These are phyloP conservation scores for Trypethelium eluteriae DNA, from an alignment of 495 filamentous ascomycete genomes.

Conservation along the genomic window DNA sequence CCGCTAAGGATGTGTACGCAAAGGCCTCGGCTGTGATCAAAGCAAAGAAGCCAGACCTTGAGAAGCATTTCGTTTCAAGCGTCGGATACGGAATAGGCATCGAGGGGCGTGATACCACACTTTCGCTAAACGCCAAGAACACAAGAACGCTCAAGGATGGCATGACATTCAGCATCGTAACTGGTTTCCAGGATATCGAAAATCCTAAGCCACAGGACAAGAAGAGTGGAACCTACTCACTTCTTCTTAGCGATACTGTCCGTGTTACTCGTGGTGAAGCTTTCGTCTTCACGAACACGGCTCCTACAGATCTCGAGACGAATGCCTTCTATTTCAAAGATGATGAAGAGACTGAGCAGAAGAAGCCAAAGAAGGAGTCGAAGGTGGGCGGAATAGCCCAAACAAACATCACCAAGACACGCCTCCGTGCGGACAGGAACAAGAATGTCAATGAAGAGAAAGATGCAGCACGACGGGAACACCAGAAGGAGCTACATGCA, in stretches of 20 bases:
- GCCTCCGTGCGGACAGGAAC: slow-evolving; percentile 81
- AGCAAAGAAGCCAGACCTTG: slow-evolving; percentile 85
- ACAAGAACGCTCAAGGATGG: slow-evolving; percentile 76
- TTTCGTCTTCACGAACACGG: slow-evolving; percentile 86
- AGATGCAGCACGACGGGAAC: slow-evolving; percentile 77
- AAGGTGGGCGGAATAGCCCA: slow-evolving; percentile 75
- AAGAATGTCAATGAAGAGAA: slow-evolving; percentile 82
- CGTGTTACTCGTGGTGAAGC: slow-evolving; percentile 71
- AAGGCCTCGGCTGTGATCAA: slow-evolving; percentile 73
- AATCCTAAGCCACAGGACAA: slow-evolving; percentile 77
- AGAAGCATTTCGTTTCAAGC: slow-evolving; percentile 85
- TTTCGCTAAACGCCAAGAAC: slow-evolving; percentile 80
- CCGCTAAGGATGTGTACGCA: slow-evolving; percentile 82
- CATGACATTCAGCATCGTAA: slow-evolving; percentile 87
- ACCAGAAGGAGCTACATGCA: slow-evolving; percentile 80
- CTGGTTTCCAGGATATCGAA: slow-evolving; percentile 79
- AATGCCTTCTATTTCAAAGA: slow-evolving; percentile 95
- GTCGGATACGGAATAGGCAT: slow-evolving; percentile 88
- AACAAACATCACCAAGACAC: slow-evolving; percentile 88
- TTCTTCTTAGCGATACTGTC: slow-evolving; percentile 87
- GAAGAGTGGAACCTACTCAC: slow-evolving; percentile 68
- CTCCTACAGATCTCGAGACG: slow-evolving; percentile 79
- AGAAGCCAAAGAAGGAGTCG: slow-evolving; percentile 75
- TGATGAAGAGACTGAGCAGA: slow-evolving; percentile 51
- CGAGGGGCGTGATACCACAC: slow-evolving; percentile 72